phyloP scores from a whole-genome alignment of 352 stramenopile species.

The Pythium aphanidermatum region DNA sequence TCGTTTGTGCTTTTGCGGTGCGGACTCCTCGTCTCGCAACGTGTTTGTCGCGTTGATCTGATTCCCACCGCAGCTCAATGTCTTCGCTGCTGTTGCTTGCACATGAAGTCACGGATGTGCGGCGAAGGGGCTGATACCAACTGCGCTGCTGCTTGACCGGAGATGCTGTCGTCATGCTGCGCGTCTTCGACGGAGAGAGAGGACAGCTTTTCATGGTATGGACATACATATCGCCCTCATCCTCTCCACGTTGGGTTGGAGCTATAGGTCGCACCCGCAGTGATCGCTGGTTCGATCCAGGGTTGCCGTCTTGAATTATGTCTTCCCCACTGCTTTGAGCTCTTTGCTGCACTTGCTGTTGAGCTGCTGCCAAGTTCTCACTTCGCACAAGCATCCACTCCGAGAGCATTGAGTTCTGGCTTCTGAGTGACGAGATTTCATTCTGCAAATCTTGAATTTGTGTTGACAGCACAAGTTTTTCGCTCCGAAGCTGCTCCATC shows the following conservation, averaged over 20 bases:
- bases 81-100: conserved; percentile 6
- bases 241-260: not conserved
- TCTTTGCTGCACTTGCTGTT: conserved; percentile 11
- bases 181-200: conserved; percentile 26
- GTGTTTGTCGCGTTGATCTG: not conserved
- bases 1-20: not conserved
- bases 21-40: not conserved
- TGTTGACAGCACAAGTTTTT: conserved; percentile 36
- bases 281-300: not conserved
- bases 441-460: conserved; percentile 45
- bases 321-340: not conserved
- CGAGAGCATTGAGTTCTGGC: conserved; percentile 63
- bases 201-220: conserved; percentile 22
- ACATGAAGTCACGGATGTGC: conserved; percentile 13
- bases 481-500: conserved; percentile 42
- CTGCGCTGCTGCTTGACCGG: conserved; percentile 24
- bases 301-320: not conserved
- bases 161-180: conserved; percentile 34
- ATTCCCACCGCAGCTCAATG: not conserved
- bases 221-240: conserved; percentile 18
- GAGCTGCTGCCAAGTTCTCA: conserved; percentile 30
- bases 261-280: conserved; percentile 4
- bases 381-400: conserved; percentile 78
- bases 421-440: conserved; percentile 50
- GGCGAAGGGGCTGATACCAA: conserved; percentile 1